Evolutionary conservation across 2,329 filamentous ascomycete genomes (phyloP).

Genomic region (Colletotrichum echinochloae): DNA sequence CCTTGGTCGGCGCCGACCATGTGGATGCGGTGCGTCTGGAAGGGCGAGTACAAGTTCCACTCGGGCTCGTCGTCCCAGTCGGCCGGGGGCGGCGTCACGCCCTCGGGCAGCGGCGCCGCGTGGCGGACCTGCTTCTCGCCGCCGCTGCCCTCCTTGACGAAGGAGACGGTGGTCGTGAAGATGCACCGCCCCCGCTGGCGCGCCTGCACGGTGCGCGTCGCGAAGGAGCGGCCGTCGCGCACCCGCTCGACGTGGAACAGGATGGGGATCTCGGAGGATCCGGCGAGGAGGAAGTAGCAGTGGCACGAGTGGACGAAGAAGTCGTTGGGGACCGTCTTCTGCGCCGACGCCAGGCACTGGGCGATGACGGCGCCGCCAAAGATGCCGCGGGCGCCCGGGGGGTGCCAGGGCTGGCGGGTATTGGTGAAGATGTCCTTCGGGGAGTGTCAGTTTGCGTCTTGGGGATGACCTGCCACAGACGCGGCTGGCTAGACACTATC

Average conservation of each 20-base stretch:
- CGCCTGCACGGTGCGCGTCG: slow-evolving; percentile 95
- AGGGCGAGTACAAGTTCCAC: slow-evolving; percentile 63
- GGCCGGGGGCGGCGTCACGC: slow-evolving; percentile 52
- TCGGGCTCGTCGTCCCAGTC: slow-evolving; percentile 57
- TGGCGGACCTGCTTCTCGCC: slow-evolving; percentile 70
- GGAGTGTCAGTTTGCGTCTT: background rate
- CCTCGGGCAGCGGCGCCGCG: slow-evolving; percentile 68
- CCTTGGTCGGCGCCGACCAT: slow-evolving; percentile 60
- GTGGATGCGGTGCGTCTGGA: slow-evolving; percentile 59
- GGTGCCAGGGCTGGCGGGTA: slow-evolving; percentile 90
- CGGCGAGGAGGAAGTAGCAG: slow-evolving; percentile 97
- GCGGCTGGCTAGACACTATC: slow-evolving; percentile 31
- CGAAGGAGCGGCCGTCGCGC: slow-evolving; percentile 88
- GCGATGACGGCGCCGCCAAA: slow-evolving; percentile 95
- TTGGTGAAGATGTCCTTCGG: slow-evolving; percentile 92
- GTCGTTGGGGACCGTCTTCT: slow-evolving; percentile 83
- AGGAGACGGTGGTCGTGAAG: slow-evolving; percentile 95
- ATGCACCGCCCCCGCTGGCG: slow-evolving; percentile 89
- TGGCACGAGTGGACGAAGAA: slow-evolving; percentile 97
- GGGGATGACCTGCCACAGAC: background rate
- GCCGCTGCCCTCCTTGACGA: slow-evolving; percentile 75
- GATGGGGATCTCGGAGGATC: slow-evolving; percentile 85
- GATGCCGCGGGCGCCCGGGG: slow-evolving; percentile 90
- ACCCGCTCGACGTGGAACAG: slow-evolving; percentile 96
- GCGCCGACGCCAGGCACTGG: slow-evolving; percentile 88